Conservation (phyloP, 352 stramenopile species). For the Pythium volutum region DNA sequence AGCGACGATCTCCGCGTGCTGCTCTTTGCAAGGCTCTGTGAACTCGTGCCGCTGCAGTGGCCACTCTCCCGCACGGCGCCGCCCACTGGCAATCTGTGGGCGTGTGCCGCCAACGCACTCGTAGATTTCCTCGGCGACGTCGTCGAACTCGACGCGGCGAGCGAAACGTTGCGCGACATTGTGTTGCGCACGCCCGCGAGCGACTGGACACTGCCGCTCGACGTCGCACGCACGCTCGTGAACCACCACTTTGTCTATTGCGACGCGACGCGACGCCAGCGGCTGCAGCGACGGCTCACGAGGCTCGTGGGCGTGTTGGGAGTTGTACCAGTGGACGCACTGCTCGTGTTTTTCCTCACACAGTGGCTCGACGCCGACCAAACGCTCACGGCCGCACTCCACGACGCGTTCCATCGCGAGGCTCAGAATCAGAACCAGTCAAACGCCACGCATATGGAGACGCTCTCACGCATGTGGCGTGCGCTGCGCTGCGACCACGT, state of each 20-base stretch:
- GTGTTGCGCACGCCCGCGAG: slow-evolving; percentile 11
- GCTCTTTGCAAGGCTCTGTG: slow-evolving; percentile 55
- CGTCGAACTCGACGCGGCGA: slow-evolving; percentile 48
- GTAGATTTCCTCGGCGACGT: slow-evolving; percentile 64
- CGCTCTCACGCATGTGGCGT: slow-evolving; percentile 33
- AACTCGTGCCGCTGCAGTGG: slow-evolving; percentile 48
- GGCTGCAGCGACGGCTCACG: neutral
- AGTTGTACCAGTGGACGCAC: slow-evolving; percentile 26
- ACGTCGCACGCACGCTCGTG: slow-evolving; percentile 35
- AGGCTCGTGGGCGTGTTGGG: neutral
- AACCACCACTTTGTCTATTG: slow-evolving; percentile 39
- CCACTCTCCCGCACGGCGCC: neutral
- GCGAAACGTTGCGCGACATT: slow-evolving; percentile 34
- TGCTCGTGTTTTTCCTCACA: slow-evolving; percentile 45
- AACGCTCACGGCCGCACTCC: slow-evolving; percentile 37
- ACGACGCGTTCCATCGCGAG: slow-evolving; percentile 44
- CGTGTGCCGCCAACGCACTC: slow-evolving; percentile 39
- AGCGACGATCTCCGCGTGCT: slow-evolving; percentile 41
- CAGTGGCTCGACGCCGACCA: slow-evolving; percentile 50
- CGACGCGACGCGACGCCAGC: slow-evolving; percentile 15
- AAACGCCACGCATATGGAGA: slow-evolving; percentile 30
- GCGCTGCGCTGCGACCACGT: slow-evolving; percentile 37
- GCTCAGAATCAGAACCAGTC: neutral
- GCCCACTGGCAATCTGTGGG: slow-evolving; percentile 37
- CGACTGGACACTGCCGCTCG: slow-evolving; percentile 34